phyloP scores from a whole-genome alignment of 2,329 filamentous ascomycete species.

The Fusarium sambucinum region DNA sequence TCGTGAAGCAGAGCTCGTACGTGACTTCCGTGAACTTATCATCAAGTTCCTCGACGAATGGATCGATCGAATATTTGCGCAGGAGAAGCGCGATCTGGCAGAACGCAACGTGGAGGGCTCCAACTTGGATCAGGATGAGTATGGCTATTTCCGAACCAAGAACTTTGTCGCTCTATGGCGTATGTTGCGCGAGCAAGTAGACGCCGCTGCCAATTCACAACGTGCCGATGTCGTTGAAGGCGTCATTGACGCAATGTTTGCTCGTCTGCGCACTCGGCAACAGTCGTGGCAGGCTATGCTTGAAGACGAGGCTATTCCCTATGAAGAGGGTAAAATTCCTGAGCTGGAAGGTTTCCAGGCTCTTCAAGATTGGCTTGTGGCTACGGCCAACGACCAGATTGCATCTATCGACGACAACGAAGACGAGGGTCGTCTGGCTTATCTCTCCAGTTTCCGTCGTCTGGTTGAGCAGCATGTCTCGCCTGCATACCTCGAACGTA shows the following conservation, averaged over 20 bases:
- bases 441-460: conserved; percentile 86
- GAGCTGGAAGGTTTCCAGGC: conserved; percentile 79
- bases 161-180: conserved; percentile 96
- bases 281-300: conserved; percentile 88
- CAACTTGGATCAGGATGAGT: conserved; percentile 87
- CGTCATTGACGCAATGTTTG: conserved; percentile 95
- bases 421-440: conserved; percentile 79
- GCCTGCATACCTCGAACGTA: conserved; percentile 81
- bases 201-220: conserved; percentile 85
- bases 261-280: conserved; percentile 84
- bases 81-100: conserved; percentile 84
- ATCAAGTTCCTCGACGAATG: conserved; percentile 96
- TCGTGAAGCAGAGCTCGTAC: conserved; percentile 88
- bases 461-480: conserved; percentile 86
- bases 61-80: conserved; percentile 91
- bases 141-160: conserved; percentile 91
- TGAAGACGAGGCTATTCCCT: conserved; percentile 84
- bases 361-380: conserved; percentile 94
- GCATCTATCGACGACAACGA: conserved; percentile 96
- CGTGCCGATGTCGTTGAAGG: conserved; percentile 93
- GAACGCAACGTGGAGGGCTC: conserved; percentile 78
- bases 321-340: conserved; percentile 67
- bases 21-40: conserved; percentile 94
- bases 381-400: conserved; percentile 98
- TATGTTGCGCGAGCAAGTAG: conserved; percentile 93